Percentiles rank a stretch among this genome's conserved stretches.
These are phyloP conservation scores for Fusarium sp. DNA, from an alignment of 2,329 filamentous ascomycete genomes.

Conservation along the genomic window DNA sequence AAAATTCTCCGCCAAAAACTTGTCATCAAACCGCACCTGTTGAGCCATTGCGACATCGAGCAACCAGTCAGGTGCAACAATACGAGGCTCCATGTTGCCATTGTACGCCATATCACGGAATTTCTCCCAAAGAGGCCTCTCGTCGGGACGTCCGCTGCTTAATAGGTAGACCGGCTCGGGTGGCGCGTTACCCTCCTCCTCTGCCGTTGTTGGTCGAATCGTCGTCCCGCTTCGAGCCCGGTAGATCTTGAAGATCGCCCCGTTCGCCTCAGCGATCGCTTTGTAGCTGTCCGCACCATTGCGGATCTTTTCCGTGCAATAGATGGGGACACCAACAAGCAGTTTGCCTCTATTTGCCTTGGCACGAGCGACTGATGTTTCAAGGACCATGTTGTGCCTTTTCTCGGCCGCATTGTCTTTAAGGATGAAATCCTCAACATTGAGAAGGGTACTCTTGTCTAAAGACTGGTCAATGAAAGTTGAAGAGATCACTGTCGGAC, in stretches of 20 bases:
- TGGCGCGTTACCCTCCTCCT: slow-evolving; percentile 70
- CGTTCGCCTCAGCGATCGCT: slow-evolving; percentile 88
- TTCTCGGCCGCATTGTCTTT: slow-evolving; percentile 79
- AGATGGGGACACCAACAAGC: slow-evolving; percentile 80
- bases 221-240: slow-evolving; percentile 76
- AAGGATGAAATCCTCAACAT: slow-evolving; percentile 74
- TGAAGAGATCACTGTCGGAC: slow-evolving; percentile 80
- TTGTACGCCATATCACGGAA: slow-evolving; percentile 84
- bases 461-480: slow-evolving; percentile 84
- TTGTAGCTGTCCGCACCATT: slow-evolving; percentile 88
- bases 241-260: slow-evolving; percentile 84
- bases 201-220: slow-evolving; percentile 72
- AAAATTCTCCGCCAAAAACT: slow-evolving; percentile 66
- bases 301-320: slow-evolving; percentile 82
- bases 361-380: slow-evolving; percentile 76
- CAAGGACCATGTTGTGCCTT: slow-evolving; percentile 75
- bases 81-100: slow-evolving; percentile 81
- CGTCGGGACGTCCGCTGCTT: slow-evolving; percentile 73
- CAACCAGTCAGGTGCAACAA: slow-evolving; percentile 91
- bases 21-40: slow-evolving; percentile 74
- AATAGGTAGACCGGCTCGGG: slow-evolving; percentile 86
- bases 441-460: slow-evolving; percentile 72
- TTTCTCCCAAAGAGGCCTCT: slow-evolving; percentile 80
- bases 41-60: slow-evolving; percentile 91
- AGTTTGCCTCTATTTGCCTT: slow-evolving; percentile 81